phyloP scores from a whole-genome alignment of 2,329 filamentous ascomycete species.

The Diplocarpon mali region DNA sequence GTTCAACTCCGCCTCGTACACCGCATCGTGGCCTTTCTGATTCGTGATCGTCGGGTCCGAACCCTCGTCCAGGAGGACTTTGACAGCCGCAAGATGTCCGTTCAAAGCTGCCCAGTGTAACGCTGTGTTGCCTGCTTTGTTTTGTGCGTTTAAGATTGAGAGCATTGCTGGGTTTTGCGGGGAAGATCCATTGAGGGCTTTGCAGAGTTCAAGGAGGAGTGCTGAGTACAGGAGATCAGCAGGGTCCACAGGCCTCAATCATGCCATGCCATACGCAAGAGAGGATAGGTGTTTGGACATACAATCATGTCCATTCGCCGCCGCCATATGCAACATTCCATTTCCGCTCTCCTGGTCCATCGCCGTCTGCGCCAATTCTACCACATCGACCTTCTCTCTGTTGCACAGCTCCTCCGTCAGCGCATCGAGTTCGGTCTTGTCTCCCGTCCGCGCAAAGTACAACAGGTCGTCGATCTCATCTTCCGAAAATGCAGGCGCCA shows the following conservation, averaged over 20 bases:
- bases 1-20: slow-evolving; percentile 63
- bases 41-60: slow-evolving; percentile 73
- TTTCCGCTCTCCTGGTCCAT: slow-evolving; percentile 69
- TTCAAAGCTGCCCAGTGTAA: slow-evolving; percentile 92
- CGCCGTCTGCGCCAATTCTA: slow-evolving; percentile 58
- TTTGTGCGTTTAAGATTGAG: slow-evolving; percentile 56
- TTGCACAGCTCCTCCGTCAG: slow-evolving; percentile 48
- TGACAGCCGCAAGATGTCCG: slow-evolving; percentile 71
- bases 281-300: slow-evolving; percentile 22
- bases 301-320: slow-evolving; percentile 82
- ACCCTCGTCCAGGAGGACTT: slow-evolving; percentile 63
- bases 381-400: slow-evolving; percentile 45
- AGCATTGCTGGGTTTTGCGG: slow-evolving; percentile 24
- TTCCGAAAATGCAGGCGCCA: slow-evolving; percentile 43
- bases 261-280: neutral
- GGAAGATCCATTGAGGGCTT: slow-evolving; percentile 28
- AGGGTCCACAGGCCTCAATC: neutral
- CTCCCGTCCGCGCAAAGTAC: slow-evolving; percentile 73
- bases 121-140: slow-evolving; percentile 78
- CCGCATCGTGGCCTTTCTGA: slow-evolving; percentile 68
- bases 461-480: slow-evolving; percentile 88
- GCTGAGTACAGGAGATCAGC: slow-evolving; percentile 16
- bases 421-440: slow-evolving; percentile 55
- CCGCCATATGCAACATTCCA: slow-evolving; percentile 76
- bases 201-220: slow-evolving; percentile 37